A percentile compares a stretch with the other conserved stretches of the same genome.
phyloP scores from a whole-genome alignment of 2,329 filamentous ascomycete species.

The Monilinia fructigena region DNA sequence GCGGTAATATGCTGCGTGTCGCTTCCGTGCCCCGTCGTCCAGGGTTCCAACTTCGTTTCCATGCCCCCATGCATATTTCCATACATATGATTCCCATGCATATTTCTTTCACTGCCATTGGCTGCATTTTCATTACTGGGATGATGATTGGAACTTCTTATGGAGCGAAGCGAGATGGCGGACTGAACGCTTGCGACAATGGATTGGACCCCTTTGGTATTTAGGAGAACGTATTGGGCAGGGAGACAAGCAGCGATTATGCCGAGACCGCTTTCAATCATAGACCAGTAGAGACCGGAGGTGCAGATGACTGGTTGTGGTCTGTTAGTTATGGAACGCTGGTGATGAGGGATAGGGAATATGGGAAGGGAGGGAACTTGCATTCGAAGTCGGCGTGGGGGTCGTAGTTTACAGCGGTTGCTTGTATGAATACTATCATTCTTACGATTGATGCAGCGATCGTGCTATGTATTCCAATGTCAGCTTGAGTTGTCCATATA shows the following conservation, averaged over 20 bases:
- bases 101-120: neutral
- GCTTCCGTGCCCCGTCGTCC: neutral
- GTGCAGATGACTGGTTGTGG: neutral
- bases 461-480: neutral
- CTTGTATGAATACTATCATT: conserved; percentile 21
- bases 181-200: conserved; percentile 8
- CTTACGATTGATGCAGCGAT: conserved; percentile 17
- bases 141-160: neutral
- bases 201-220: neutral
- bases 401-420: conserved; percentile 15
- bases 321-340: neutral
- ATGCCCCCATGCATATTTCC: neutral
- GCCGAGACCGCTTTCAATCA: conserved; percentile 20
- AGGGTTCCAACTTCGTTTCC: neutral
- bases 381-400: conserved; percentile 20
- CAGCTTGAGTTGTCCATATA: neutral
- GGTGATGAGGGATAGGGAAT: too few species aligned
- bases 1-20: conserved; percentile 12
- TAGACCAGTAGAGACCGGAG: conserved; percentile 16
- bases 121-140: neutral
- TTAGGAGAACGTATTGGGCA: conserved; percentile 20
- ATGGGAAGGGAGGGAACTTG: neutral
- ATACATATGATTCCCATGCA: neutral
- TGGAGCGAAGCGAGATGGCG: conserved; percentile 4
- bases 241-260: conserved; percentile 19